Percentiles rank a stretch among this genome's conserved stretches.
Evolutionary conservation across 441 rosid genomes (phyloP).

Genomic region (Erodium moschatum): DNA sequence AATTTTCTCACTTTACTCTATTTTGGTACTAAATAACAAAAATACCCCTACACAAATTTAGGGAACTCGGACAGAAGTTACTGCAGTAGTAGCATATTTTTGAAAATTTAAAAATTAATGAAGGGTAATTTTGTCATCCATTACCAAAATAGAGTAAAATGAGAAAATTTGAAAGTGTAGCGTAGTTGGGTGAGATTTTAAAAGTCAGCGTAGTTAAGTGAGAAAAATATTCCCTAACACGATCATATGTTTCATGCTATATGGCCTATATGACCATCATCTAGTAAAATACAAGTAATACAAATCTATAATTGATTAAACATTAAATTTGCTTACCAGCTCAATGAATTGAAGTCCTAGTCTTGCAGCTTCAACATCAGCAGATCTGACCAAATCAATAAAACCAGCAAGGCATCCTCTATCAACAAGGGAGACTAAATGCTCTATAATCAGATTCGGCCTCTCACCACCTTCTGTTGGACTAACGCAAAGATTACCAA

Average conservation of each 20-base stretch:
- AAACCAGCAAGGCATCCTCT: slow-evolving; percentile 80
- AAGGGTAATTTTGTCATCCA: too few relatives aligned
- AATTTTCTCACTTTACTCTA: too few relatives aligned
- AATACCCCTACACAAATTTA: too few relatives aligned
- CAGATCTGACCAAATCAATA: slow-evolving; percentile 69
- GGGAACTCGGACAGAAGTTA: too few relatives aligned
- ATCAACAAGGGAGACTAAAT: slow-evolving; percentile 58
- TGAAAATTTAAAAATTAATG: too few relatives aligned
- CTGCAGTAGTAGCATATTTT: too few relatives aligned
- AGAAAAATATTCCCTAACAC: neutral
- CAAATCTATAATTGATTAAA: neutral
- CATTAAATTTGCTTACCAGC: slow-evolving; percentile 57
- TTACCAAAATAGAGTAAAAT: too few relatives aligned
- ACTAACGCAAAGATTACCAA: slow-evolving; percentile 87
- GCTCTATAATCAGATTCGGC: slow-evolving; percentile 58
- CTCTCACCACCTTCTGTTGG: slow-evolving; percentile 51
- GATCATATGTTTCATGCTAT: neutral
- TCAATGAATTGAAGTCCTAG: slow-evolving; percentile 91
- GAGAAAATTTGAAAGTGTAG: too few relatives aligned
- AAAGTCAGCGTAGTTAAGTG: too few relatives aligned
- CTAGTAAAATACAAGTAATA: neutral
- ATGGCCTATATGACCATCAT: neutral
- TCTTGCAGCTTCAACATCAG: slow-evolving; percentile 74
- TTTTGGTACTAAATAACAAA: too few relatives aligned
- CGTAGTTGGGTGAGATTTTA: too few relatives aligned